Conservation (phyloP, 1,284 basidiomycete species). For the Thelephora terrestris region DNA sequence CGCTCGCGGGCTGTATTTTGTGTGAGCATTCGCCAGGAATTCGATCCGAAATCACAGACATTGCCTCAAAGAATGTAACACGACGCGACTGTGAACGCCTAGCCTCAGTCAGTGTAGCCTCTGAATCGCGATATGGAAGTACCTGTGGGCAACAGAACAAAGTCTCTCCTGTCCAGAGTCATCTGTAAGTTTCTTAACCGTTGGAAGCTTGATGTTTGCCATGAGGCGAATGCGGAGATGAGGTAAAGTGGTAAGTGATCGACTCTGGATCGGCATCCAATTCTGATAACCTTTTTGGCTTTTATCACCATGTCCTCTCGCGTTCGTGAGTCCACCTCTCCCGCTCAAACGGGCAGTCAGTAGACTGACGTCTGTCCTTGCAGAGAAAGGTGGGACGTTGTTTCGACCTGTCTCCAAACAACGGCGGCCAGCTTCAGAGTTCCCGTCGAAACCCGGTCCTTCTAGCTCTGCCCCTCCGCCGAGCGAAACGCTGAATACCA, state of each 20-base stretch:
- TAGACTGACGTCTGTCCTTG: conserved; percentile 4
- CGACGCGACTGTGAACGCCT: conserved; percentile 27
- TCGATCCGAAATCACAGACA: conserved; percentile 32
- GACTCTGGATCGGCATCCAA: too few species aligned
- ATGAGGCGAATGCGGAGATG: too few species aligned
- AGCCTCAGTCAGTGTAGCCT: not conserved
- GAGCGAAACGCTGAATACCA: too few species aligned
- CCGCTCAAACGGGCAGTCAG: not conserved
- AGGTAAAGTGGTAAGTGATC: too few species aligned
- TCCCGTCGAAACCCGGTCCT: conserved; percentile 1
- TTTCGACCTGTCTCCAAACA: conserved; percentile 57
- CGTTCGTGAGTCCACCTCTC: conserved; percentile 49
- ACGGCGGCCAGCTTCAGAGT: conserved; percentile 30
- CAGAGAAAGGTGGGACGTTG: conserved; percentile 63
- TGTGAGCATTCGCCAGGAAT: conserved; percentile 7
- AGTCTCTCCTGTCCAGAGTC: too few species aligned
- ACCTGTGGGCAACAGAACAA: too few species aligned
- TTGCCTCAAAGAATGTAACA: conserved; percentile 56
- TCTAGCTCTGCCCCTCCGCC: not conserved
- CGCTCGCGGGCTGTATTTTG: conserved; percentile 44
- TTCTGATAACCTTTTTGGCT: not conserved
- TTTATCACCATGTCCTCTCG: conserved; percentile 52
- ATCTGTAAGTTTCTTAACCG: too few species aligned
- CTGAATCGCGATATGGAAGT: too few species aligned
- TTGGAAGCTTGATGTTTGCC: too few species aligned